phyloP scores from a whole-genome alignment of 345 rosid species.

The Populus ilicifolia region DNA sequence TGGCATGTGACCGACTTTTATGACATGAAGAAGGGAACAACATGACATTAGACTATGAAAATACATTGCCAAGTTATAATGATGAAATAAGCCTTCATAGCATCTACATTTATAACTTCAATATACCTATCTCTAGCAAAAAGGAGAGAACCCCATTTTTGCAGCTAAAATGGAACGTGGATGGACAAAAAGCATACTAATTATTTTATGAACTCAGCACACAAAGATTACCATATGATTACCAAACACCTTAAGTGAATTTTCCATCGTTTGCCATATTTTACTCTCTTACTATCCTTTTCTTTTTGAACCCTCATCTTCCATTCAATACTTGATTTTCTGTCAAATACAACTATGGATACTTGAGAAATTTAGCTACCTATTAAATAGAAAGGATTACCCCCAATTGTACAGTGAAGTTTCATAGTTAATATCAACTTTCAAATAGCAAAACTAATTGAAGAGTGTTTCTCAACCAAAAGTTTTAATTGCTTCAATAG shows the following conservation, averaged over 20 bases:
- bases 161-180: not conserved
- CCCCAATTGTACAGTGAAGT: not conserved
- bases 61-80: conserved; percentile 6
- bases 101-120: conserved; percentile 4
- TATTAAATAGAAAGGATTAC: not conserved
- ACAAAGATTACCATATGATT: conserved; percentile 1
- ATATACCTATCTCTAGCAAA: not conserved
- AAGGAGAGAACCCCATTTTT: not conserved
- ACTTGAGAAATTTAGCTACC: not conserved
- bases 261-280: not conserved
- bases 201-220: not conserved
- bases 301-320: not conserved
- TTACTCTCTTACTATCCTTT: not conserved
- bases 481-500: not conserved
- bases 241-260: not conserved
- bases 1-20: conserved; percentile 96
- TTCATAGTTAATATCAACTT: not conserved
- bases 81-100: conserved; percentile 9
- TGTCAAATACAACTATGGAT: not conserved
- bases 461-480: not conserved
- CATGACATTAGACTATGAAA: conserved; percentile 23
- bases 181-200: not conserved
- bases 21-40: conserved; percentile 33
- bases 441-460: not conserved
- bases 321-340: not conserved